A percentile compares a stretch with the other conserved stretches of the same genome.
phyloP scores from a whole-genome alignment of 768 basidiomycete genomes.

The Pleurotus platypus region DNA sequence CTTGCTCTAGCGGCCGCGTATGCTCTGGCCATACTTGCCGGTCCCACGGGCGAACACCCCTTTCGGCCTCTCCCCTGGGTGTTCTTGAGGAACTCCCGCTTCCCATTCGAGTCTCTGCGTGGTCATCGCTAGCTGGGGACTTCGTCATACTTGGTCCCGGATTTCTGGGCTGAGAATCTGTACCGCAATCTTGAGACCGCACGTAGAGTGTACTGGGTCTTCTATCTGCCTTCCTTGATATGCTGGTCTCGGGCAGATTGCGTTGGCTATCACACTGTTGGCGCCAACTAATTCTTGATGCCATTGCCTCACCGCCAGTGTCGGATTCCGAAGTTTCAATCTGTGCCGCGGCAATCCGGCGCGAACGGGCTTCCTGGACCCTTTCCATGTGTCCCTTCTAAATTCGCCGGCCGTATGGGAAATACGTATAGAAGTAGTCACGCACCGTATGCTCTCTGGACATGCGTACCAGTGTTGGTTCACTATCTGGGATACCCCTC shows the following conservation, averaged over 20 bases:
- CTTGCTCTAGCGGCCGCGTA: background rate
- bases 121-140: background rate
- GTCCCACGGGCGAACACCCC: conserved; percentile 1
- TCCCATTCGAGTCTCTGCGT: background rate
- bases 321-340: conserved; percentile 8
- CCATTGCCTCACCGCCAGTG: conserved; percentile 9
- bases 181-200: background rate
- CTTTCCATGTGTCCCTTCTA: conserved; percentile 9
- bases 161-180: conserved; percentile 2
- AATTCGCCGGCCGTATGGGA: conserved; percentile 9
- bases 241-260: conserved; percentile 3
- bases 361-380: conserved; percentile 10
- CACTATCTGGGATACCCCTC: conserved; percentile 6
- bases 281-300: conserved; percentile 9
- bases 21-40: background rate
- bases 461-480: conserved; percentile 11
- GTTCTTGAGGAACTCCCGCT: background rate
- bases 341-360: conserved; percentile 8
- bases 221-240: conserved; percentile 7
- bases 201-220: conserved; percentile 1
- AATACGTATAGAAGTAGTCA: conserved; percentile 2
- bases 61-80: background rate
- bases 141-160: conserved; percentile 2
- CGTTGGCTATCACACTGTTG: conserved; percentile 7
- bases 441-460: conserved; percentile 12